Evolutionary conservation across 2,329 filamentous ascomycete genomes (phyloP).

Genomic region (Fusarium tanahbumbuense): DNA sequence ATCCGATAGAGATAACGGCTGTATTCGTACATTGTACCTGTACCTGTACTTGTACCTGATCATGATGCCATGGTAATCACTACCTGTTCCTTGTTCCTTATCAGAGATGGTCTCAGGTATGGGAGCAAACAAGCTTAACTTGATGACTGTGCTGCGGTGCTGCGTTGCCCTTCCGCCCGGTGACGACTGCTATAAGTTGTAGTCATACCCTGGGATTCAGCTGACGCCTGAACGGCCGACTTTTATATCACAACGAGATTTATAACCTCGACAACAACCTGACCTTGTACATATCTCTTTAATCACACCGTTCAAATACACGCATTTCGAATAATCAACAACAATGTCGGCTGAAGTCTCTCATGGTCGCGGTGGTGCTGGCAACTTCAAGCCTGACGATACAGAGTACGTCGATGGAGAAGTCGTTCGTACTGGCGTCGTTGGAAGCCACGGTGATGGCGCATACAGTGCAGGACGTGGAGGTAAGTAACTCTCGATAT

Average conservation of each 20-base stretch:
- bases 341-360: constrained; percentile 62
- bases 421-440: constrained; percentile 66
- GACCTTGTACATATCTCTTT: background rate
- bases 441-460: constrained; percentile 68
- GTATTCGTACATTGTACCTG: background rate
- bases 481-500: constrained; percentile 55
- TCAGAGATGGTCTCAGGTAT: constrained; percentile 23
- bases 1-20: constrained; percentile 38
- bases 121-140: constrained; percentile 40
- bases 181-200: constrained; percentile 42
- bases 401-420: constrained; percentile 72
- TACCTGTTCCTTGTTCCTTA: constrained; percentile 26
- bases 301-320: constrained; percentile 1
- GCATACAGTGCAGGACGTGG: constrained; percentile 69
- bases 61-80: constrained; percentile 36
- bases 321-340: constrained; percentile 17
- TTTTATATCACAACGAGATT: constrained; percentile 15
- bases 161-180: constrained; percentile 25
- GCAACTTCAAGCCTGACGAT: constrained; percentile 69
- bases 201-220: constrained; percentile 35
- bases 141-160: constrained; percentile 16
- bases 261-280: background rate
- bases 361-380: constrained; percentile 70
- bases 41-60: background rate
- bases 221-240: constrained; percentile 27